Evolutionary conservation across 2,329 filamentous ascomycete genomes (phyloP).

Genomic region (Aureobasidium subglaciale): DNA sequence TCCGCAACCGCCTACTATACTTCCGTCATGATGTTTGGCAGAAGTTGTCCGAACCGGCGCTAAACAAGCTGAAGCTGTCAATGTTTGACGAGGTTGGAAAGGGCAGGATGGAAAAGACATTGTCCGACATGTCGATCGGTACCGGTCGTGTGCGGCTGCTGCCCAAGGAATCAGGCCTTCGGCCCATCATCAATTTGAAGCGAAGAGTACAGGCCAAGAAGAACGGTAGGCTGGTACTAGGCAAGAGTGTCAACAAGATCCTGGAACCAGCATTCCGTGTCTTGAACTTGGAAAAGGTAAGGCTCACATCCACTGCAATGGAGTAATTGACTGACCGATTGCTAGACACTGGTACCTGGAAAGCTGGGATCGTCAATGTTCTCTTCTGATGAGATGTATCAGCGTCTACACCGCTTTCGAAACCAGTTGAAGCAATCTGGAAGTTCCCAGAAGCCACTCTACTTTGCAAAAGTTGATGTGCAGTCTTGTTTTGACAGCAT

Average conservation of each 20-base stretch:
- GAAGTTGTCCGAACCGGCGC: conserved; percentile 63
- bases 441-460: conserved; percentile 46
- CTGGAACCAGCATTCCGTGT: conserved; percentile 68
- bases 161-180: conserved; percentile 68
- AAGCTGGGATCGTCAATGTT: conserved; percentile 73
- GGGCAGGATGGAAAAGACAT: conserved; percentile 48
- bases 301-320: not conserved
- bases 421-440: conserved; percentile 34
- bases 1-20: conserved; percentile 80
- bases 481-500: conserved; percentile 92
- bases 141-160: conserved; percentile 74
- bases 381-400: conserved; percentile 73
- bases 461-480: conserved; percentile 90
- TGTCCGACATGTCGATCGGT: conserved; percentile 60
- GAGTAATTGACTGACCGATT: not conserved
- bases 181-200: conserved; percentile 82
- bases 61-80: conserved; percentile 57
- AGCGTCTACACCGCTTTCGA: conserved; percentile 64
- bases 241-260: conserved; percentile 61
- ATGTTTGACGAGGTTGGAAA: conserved; percentile 74
- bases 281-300: conserved; percentile 70
- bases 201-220: conserved; percentile 51
- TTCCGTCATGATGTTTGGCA: conserved; percentile 94
- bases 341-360: conserved; percentile 36
- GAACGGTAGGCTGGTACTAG: conserved; percentile 49